These are phyloP conservation scores for Pseudotulostoma volvatum DNA, from an alignment of 495 filamentous ascomycete species.

Conservation along the genomic window DNA sequence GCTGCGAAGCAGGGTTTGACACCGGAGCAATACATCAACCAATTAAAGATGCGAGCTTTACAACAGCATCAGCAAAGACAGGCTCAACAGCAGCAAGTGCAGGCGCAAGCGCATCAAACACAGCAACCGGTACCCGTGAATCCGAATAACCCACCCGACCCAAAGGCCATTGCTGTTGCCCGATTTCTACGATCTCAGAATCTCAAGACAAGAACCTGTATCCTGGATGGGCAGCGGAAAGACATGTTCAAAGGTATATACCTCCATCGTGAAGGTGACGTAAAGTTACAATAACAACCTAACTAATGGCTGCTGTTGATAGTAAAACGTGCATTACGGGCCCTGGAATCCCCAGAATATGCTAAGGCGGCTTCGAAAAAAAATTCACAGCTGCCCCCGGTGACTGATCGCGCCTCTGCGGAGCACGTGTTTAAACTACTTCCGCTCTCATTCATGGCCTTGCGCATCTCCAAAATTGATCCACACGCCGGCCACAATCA, in stretches of 20 bases:
- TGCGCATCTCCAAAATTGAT: conserved; percentile 79
- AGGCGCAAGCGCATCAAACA: conserved; percentile 17
- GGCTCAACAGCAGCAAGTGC: conserved; percentile 26
- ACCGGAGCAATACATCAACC: conserved; percentile 46
- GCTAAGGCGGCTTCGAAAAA: conserved; percentile 63
- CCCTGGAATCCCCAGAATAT: conserved; percentile 79
- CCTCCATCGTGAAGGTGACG: not conserved
- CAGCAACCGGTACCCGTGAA: conserved; percentile 36
- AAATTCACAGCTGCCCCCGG: conserved; percentile 74
- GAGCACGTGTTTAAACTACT: conserved; percentile 92
- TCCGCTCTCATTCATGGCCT: conserved; percentile 83
- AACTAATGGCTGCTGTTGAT: conserved; percentile 3
- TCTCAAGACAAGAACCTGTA: conserved; percentile 80
- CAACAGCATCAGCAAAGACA: conserved; percentile 27
- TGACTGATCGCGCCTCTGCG: conserved; percentile 69
- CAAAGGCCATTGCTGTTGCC: conserved; percentile 76
- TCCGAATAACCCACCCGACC: conserved; percentile 61
- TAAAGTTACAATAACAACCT: not conserved
- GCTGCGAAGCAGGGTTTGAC: conserved; percentile 45
- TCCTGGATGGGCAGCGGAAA: conserved; percentile 90
- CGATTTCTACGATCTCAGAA: conserved; percentile 73
- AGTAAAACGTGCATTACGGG: conserved; percentile 96
- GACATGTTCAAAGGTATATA: conserved; percentile 85
- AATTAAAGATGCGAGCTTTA: conserved; percentile 46
- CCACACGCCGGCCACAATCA: conserved; percentile 55